These are phyloP conservation scores for Eimeria necatrix DNA, from an alignment of 169 alveolate genomes.

Conservation along the genomic window DNA sequence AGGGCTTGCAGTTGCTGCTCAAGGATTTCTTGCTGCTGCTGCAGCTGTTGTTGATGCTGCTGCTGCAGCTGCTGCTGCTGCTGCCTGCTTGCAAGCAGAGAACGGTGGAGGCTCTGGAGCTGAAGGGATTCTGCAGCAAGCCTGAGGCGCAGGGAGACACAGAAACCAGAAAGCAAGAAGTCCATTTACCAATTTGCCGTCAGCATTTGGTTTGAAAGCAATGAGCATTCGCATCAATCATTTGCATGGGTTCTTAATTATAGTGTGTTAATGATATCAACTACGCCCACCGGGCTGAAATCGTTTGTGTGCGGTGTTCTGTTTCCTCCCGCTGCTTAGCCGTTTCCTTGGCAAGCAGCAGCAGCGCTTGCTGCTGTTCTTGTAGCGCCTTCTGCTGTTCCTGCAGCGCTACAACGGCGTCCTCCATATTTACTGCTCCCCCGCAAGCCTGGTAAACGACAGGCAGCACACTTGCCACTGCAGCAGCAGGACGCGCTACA, in stretches of 20 bases:
- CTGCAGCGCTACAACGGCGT: slow-evolving; percentile 56
- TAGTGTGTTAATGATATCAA: too few species aligned
- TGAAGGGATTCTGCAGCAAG: slow-evolving; percentile 43
- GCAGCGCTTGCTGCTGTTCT: slow-evolving; percentile 57
- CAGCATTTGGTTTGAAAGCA: too few species aligned
- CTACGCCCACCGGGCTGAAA: not conserved
- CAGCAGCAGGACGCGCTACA: not conserved
- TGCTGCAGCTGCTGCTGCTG: slow-evolving; percentile 69
- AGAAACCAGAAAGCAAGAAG: too few species aligned
- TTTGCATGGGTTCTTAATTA: too few species aligned
- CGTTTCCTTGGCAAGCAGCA: slow-evolving; percentile 31
- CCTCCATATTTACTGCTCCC: slow-evolving; percentile 10
- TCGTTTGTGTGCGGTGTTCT: slow-evolving; percentile 12
- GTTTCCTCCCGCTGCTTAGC: slow-evolving; percentile 52
- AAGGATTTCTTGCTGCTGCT: slow-evolving; percentile 6
- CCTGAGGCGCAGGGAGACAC: not conserved
- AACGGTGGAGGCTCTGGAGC: slow-evolving; percentile 47
- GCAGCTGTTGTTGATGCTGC: slow-evolving; percentile 57
- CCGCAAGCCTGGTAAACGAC: slow-evolving; percentile 14
- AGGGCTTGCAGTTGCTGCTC: slow-evolving; percentile 59
- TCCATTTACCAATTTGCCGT: too few species aligned
- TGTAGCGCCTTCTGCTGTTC: slow-evolving; percentile 55
- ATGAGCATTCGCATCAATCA: too few species aligned
- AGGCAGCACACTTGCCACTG: not conserved
- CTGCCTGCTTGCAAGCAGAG: slow-evolving; percentile 53